Conservation (phyloP, 768 basidiomycete genomes). For the Kwoniella bestiolae region DNA sequence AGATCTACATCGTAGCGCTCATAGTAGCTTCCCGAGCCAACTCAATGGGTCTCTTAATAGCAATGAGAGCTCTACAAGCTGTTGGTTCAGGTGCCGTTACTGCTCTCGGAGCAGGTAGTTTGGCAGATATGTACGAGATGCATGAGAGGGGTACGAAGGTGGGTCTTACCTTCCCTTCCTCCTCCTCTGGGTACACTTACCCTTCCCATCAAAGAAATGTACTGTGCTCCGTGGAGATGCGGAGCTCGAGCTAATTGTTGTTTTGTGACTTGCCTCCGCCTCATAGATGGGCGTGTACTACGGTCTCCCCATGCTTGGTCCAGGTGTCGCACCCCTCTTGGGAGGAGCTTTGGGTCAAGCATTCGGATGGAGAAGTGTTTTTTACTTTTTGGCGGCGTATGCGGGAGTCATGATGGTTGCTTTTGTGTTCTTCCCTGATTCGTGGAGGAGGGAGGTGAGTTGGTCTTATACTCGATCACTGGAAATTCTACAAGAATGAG, state of each 20-base stretch:
- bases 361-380: conserved; percentile 77
- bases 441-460: conserved; percentile 70
- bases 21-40: conserved; percentile 49
- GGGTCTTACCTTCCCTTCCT: conserved; percentile 3
- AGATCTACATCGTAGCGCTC: conserved; percentile 54
- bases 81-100: conserved; percentile 54
- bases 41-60: conserved; percentile 54
- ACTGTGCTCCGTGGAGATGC: no score
- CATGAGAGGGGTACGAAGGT: conserved; percentile 55
- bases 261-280: no score
- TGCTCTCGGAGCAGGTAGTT: conserved; percentile 53
- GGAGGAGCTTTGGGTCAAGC: conserved; percentile 53
- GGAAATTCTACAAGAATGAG: no score
- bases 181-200: not conserved
- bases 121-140: conserved; percentile 58
- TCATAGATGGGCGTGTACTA: conserved; percentile 48
- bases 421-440: conserved; percentile 77
- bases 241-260: no score
- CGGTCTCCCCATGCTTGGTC: conserved; percentile 69
- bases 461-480: no score
- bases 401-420: conserved; percentile 64
- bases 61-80: conserved; percentile 53
- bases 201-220: no score
- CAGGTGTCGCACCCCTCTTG: conserved; percentile 49
- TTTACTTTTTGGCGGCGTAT: conserved; percentile 78